These are phyloP conservation scores for Begonia peltatifolia DNA, from an alignment of 306 rosid genomes.

Conservation along the genomic window DNA sequence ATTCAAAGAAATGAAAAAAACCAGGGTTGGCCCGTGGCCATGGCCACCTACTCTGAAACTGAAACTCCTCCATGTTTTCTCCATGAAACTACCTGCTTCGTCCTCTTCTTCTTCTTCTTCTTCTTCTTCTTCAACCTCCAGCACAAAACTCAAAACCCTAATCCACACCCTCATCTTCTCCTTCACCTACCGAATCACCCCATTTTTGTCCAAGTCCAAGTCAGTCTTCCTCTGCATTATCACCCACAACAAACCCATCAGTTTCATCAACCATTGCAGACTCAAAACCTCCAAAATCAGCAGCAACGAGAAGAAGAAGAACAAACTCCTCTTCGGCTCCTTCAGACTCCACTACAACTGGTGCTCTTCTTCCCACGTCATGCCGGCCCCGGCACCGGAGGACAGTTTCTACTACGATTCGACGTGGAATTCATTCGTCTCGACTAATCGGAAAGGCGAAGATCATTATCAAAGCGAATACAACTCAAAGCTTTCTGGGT, in stretches of 20 bases:
- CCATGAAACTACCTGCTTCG: constrained; percentile 15
- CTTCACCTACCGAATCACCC: constrained; percentile 36
- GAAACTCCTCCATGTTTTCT: constrained; percentile 37
- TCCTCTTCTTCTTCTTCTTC: constrained; percentile 27
- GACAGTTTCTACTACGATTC: constrained; percentile 34
- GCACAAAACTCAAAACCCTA: constrained; percentile 39
- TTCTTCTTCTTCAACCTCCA: constrained; percentile 27
- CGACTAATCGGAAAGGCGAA: constrained; percentile 10
- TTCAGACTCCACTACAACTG: constrained; percentile 85
- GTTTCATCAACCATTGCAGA: constrained; percentile 4
- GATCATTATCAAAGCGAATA: constrained; percentile 9
- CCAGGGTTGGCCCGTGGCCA: constrained; percentile 38
- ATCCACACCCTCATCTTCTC: constrained; percentile 50
- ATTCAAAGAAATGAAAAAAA: constrained; percentile 6
- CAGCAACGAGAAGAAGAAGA: constrained; percentile 17
- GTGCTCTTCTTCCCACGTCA: constrained; percentile 55
- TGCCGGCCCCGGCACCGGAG: constrained; percentile 40
- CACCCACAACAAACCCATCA: constrained; percentile 20
- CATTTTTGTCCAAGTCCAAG: constrained; percentile 43
- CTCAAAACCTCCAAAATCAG: constrained; percentile 1
- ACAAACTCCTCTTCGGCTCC: constrained; percentile 50
- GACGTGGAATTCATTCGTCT: constrained; percentile 19
- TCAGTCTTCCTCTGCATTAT: constrained; percentile 16
- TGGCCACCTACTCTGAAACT: constrained; percentile 25
- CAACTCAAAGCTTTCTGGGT: constrained; percentile 45